phyloP scores from a whole-genome alignment of 2,329 filamentous ascomycete genomes.

The Cytospora schulzeri region DNA sequence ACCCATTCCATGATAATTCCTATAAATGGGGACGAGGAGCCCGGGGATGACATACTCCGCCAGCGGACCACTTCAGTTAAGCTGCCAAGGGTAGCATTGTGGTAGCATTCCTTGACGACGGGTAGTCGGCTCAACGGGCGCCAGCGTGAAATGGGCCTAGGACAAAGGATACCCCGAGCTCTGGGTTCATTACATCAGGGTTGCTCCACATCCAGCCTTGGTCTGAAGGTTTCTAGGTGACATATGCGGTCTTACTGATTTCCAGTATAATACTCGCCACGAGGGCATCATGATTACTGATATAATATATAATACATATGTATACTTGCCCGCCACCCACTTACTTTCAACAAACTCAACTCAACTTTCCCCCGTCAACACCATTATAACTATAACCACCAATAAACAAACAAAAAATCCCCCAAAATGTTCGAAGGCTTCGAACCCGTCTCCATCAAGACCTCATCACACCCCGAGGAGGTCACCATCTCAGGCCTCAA shows the following conservation, averaged over 20 bases:
- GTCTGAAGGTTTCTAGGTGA: too few species aligned
- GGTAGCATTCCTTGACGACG: too few species aligned
- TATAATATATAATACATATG: too few species aligned
- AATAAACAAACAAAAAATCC: background rate
- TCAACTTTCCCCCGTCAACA: too few species aligned
- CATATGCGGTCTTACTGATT: too few species aligned
- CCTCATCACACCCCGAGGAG: constrained; percentile 37
- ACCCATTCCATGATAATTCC: background rate
- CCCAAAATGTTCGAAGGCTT: constrained; percentile 43
- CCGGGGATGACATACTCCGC: background rate
- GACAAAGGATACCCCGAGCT: background rate
- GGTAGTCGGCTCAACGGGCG: too few species aligned
- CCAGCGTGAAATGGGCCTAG: background rate
- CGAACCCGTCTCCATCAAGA: constrained; percentile 42
- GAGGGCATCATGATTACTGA: too few species aligned
- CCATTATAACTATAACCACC: too few species aligned
- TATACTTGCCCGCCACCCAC: too few species aligned
- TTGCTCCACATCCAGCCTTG: background rate
- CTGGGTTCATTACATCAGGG: background rate
- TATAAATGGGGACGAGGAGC: background rate
- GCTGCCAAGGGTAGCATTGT: too few species aligned
- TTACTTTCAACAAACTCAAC: background rate
- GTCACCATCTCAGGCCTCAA: constrained; percentile 49
- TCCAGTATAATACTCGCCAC: too few species aligned
- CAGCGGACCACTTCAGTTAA: too few species aligned